These are phyloP conservation scores for Chlamydomonas sphaeroides DNA, from an alignment of 139 green algal genomes.

Conservation along the genomic window DNA sequence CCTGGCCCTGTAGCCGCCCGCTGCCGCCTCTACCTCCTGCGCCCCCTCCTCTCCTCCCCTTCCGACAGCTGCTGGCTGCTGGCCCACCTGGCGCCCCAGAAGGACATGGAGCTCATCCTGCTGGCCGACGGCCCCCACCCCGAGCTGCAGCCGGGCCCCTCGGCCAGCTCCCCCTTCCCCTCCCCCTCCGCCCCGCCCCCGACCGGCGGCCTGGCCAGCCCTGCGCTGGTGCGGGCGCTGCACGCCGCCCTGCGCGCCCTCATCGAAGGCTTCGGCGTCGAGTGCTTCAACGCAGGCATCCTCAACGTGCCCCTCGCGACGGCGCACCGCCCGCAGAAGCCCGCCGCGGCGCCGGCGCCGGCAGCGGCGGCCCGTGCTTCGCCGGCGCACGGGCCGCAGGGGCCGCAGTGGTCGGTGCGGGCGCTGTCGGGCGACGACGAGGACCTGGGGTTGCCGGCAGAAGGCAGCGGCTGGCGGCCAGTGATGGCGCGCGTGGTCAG, in stretches of 20 bases:
- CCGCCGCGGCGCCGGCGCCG: not conserved
- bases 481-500: constrained; percentile 73
- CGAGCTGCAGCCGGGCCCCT: too few species aligned
- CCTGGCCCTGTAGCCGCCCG: too few species aligned
- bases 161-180: not conserved
- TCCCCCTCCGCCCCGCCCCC: too few species aligned
- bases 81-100: constrained; percentile 59
- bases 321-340: too few species aligned
- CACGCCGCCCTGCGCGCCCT: constrained; percentile 68
- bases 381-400: not conserved
- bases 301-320: constrained; percentile 44
- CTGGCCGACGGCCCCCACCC: not conserved
- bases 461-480: not conserved
- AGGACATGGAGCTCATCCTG: constrained; percentile 75
- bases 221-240: constrained; percentile 64
- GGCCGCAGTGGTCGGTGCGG: not conserved
- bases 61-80: constrained; percentile 21
- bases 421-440: not conserved
- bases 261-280: constrained; percentile 76
- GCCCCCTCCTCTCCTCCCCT: too few species aligned
- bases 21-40: too few species aligned
- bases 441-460: not conserved
- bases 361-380: constrained; percentile 27
- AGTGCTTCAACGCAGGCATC: constrained; percentile 81
- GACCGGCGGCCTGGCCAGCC: constrained; percentile 44